Evolutionary conservation across 1,284 basidiomycete species (phyloP).

Genomic region (Apiotrichum laibachii): DNA sequence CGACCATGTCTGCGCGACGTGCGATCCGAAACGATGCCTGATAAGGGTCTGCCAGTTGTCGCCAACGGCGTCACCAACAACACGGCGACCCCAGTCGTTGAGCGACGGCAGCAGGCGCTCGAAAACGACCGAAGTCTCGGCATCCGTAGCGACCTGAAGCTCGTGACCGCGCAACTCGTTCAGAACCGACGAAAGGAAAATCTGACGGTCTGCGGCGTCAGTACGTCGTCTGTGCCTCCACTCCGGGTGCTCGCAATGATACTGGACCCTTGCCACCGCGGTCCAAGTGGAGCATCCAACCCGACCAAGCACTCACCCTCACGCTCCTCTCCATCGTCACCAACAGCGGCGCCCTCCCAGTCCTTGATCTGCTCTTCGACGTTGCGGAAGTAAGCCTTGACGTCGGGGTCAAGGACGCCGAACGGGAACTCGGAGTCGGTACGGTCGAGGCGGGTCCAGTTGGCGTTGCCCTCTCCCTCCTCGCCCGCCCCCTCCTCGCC

Average conservation of each 20-base stretch:
- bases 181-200: slow-evolving; percentile 80
- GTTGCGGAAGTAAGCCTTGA: slow-evolving; percentile 85
- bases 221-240: background rate
- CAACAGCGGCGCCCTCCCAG: slow-evolving; percentile 62
- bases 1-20: slow-evolving; percentile 86
- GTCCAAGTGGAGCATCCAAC: background rate
- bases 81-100: slow-evolving; percentile 86
- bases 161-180: slow-evolving; percentile 81
- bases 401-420: slow-evolving; percentile 77
- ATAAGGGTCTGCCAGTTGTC: slow-evolving; percentile 76
- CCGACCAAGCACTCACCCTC: slow-evolving; percentile 61
- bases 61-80: slow-evolving; percentile 76
- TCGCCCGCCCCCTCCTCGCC: slow-evolving; percentile 4
- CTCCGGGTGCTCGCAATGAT: no score
- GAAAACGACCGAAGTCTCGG: slow-evolving; percentile 80
- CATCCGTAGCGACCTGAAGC: slow-evolving; percentile 82
- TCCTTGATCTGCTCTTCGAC: slow-evolving; percentile 80
- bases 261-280: no score
- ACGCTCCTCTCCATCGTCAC: slow-evolving; percentile 56
- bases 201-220: slow-evolving; percentile 62
- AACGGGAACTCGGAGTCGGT: slow-evolving; percentile 71
- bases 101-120: slow-evolving; percentile 86
- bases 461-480: slow-evolving; percentile 11
- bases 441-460: slow-evolving; percentile 40
- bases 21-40: slow-evolving; percentile 82